A percentile compares a stretch with the other conserved stretches of the same genome.
phyloP scores from a whole-genome alignment of 192 early-diverging fungal genomes.

The Umbelopsis sp. region DNA sequence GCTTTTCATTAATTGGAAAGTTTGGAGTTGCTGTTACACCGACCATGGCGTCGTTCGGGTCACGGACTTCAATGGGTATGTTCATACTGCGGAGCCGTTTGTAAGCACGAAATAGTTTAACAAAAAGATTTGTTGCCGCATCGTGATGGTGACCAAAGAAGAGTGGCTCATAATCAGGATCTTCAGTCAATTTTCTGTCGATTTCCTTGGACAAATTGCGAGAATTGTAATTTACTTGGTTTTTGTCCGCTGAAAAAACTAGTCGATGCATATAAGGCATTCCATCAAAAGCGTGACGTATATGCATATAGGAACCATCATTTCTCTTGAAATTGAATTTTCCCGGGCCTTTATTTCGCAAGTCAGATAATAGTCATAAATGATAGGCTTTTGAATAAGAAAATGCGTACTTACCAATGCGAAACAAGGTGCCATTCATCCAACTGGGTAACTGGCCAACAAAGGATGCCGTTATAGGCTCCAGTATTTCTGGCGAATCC shows the following conservation, averaged over 20 bases:
- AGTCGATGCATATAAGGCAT: conserved; percentile 36
- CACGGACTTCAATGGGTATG: not conserved
- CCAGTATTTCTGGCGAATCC: conserved; percentile 44
- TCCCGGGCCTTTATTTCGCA: conserved; percentile 25
- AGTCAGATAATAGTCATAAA: not conserved
- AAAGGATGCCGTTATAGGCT: conserved; percentile 34
- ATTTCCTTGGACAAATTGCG: conserved; percentile 25
- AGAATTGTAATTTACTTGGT: conserved; percentile 30
- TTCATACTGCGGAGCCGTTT: not conserved
- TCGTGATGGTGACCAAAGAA: conserved; percentile 28
- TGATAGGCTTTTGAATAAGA: not conserved
- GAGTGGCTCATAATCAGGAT: not conserved
- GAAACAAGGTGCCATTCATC: conserved; percentile 53
- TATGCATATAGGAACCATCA: conserved; percentile 28
- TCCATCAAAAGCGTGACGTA: conserved; percentile 40
- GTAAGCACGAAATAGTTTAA: not conserved
- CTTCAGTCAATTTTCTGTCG: conserved; percentile 18
- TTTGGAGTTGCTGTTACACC: conserved; percentile 38
- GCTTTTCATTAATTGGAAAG: conserved; percentile 24
- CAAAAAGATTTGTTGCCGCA: not conserved
- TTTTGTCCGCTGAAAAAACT: conserved; percentile 16
- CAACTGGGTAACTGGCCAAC: conserved; percentile 51
- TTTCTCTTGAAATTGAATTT: conserved; percentile 27
- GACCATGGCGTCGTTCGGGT: conserved; percentile 5
- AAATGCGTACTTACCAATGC: conserved; percentile 36